Conservation (phyloP, 768 basidiomycete genomes). For the Hirschioporus abietinus region DNA sequence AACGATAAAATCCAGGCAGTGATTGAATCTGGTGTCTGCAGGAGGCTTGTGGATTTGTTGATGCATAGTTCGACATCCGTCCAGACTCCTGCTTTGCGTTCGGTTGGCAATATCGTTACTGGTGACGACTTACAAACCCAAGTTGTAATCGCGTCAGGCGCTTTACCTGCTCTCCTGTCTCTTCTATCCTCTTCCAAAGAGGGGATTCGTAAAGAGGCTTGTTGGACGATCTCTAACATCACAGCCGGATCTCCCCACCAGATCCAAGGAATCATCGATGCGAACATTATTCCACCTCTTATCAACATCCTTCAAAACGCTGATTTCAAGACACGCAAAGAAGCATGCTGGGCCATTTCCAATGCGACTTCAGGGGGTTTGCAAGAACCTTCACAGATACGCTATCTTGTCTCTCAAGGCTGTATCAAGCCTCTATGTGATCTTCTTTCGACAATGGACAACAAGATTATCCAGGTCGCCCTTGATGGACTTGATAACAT, state of each 20-base stretch:
- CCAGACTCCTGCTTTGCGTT: conserved; percentile 96
- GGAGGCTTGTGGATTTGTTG: conserved; percentile 93
- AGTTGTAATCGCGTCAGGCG: conserved; percentile 97
- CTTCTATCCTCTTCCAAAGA: conserved; percentile 96
- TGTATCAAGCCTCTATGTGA: conserved; percentile 99
- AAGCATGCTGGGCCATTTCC: conserved; percentile 99
- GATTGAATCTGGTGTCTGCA: conserved; percentile 96
- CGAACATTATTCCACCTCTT: conserved; percentile 95
- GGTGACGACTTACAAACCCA: conserved; percentile 99
- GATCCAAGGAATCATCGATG: conserved; percentile 96
- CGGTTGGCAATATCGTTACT: conserved; percentile 98
- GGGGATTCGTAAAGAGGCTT: conserved; percentile 98
- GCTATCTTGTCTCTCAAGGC: conserved; percentile 95
- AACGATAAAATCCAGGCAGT: conserved; percentile 99
- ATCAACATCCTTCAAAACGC: conserved; percentile 97
- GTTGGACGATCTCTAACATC: conserved; percentile 99
- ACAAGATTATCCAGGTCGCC: conserved; percentile 99
- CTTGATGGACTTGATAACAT: conserved; percentile 98
- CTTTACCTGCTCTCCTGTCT: conserved; percentile 89
- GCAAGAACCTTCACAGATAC: conserved; percentile 94
- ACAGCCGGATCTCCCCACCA: conserved; percentile 96
- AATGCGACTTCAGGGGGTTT: conserved; percentile 98
- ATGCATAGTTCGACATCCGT: conserved; percentile 95
- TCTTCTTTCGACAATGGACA: conserved; percentile 95
- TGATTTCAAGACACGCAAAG: conserved; percentile 99